Conservation (phyloP, 1,284 basidiomycete species). For the Agroathelia rolfsii region DNA sequence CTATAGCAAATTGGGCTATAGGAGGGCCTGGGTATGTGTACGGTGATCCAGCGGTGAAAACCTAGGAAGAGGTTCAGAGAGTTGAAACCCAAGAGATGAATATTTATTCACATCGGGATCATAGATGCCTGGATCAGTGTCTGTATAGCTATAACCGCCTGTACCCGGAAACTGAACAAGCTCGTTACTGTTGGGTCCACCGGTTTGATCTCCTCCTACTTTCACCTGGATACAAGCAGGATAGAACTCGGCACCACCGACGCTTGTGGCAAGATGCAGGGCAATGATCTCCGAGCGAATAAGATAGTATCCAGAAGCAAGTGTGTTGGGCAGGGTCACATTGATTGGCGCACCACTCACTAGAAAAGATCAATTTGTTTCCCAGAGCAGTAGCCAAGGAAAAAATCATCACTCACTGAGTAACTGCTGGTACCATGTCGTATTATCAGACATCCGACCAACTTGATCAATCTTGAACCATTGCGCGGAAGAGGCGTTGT, state of each 20-base stretch:
- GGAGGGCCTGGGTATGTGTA: slow-evolving; percentile 46
- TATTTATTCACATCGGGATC: neutral
- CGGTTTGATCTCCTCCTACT: slow-evolving; percentile 41
- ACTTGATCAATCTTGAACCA: slow-evolving; percentile 63
- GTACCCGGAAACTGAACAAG: neutral
- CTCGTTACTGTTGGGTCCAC: slow-evolving; percentile 9
- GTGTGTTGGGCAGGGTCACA: slow-evolving; percentile 20
- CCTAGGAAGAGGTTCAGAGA: slow-evolving; percentile 8
- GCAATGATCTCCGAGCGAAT: slow-evolving; percentile 15
- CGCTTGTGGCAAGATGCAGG: slow-evolving; percentile 11
- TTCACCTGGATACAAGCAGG: slow-evolving; percentile 56
- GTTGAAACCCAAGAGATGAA: slow-evolving; percentile 3
- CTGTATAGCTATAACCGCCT: neutral
- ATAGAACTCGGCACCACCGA: slow-evolving; percentile 63
- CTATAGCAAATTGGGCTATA: slow-evolving; percentile 30
- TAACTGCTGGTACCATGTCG: slow-evolving; percentile 23
- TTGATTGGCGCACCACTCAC: slow-evolving; percentile 11
- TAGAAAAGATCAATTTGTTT: neutral
- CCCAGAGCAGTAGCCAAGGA: neutral
- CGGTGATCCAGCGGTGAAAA: slow-evolving; percentile 23
- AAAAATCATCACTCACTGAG: slow-evolving; percentile 17
- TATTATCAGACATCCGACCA: slow-evolving; percentile 26
- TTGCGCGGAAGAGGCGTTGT: slow-evolving; percentile 43
- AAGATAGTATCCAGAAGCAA: slow-evolving; percentile 6
- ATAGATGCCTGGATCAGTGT: neutral